Percentiles rank a stretch among this genome's conserved stretches.
phyloP scores from a whole-genome alignment of 2,329 filamentous ascomycete species.

The Sclerotinia subarctica region DNA sequence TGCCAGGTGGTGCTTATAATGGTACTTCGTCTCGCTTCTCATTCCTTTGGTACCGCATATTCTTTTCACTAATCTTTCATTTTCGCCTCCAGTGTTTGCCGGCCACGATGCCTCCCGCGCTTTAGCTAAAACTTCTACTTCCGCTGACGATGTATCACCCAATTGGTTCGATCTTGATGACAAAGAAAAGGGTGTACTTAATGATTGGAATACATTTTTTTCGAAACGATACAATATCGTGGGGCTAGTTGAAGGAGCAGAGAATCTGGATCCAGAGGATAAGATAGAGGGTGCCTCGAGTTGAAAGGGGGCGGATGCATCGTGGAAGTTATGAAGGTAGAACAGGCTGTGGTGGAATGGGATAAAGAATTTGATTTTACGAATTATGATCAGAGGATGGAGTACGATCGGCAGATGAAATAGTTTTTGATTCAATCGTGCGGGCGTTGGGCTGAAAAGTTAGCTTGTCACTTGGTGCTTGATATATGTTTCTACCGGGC shows the following conservation, averaged over 20 bases:
- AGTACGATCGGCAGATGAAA: not conserved
- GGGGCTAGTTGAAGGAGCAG: constrained; percentile 43
- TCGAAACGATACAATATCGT: constrained; percentile 94
- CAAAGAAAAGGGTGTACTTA: constrained; percentile 77
- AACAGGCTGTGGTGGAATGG: not conserved
- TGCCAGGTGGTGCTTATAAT: constrained; percentile 76
- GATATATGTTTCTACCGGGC: not conserved
- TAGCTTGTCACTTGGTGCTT: not conserved
- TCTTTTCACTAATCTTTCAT: not conserved
- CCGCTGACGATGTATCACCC: constrained; percentile 74
- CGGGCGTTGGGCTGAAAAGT: not conserved
- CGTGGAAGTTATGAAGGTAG: not conserved
- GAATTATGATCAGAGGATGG: not conserved
- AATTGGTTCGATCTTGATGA: constrained; percentile 82
- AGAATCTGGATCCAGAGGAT: constrained; percentile 17
- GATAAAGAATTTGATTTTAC: not conserved
- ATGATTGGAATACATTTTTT: constrained; percentile 96
- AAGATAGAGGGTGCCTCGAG: constrained; percentile 1
- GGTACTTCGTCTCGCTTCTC: constrained; percentile 52
- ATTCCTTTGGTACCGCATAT: not conserved
- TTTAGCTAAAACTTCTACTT: constrained; percentile 80
- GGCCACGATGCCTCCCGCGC: constrained; percentile 95
- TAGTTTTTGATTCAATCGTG: not conserved
- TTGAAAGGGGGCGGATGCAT: not conserved
- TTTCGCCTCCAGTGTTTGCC: constrained; percentile 68